Evolutionary conservation across 106 monocot species (phyloP).

Genomic region (Amphibolis antarctica): DNA sequence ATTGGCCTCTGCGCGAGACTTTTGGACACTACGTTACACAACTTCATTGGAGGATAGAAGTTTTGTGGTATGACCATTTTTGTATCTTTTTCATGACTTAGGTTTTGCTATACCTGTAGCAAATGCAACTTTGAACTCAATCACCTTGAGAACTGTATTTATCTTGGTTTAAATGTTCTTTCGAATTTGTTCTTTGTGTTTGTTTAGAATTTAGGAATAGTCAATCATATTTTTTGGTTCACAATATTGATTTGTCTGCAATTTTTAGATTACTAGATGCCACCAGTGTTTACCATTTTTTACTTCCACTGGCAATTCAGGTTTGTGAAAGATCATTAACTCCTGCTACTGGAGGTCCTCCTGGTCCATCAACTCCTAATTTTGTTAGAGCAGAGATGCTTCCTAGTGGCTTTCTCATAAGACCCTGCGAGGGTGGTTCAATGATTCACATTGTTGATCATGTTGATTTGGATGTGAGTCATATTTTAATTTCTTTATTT

Average conservation of each 20-base stretch:
- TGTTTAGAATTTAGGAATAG: no score
- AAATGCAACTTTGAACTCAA: no score
- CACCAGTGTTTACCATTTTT: no score
- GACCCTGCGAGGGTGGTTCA: slow-evolving; percentile 63
- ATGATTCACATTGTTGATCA: slow-evolving; percentile 76
- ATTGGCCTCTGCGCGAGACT: slow-evolving; percentile 82
- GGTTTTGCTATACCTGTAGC: no score
- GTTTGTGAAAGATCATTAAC: slow-evolving; percentile 81
- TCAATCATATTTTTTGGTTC: no score
- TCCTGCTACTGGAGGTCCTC: slow-evolving; percentile 51
- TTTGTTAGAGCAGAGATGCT: slow-evolving; percentile 70
- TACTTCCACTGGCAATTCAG: slow-evolving; percentile 9
- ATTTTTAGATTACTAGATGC: neutral
- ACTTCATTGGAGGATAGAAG: slow-evolving; percentile 82
- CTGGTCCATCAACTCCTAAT: slow-evolving; percentile 36
- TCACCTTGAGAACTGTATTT: no score
- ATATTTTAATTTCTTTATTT: no score
- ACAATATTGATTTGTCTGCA: no score
- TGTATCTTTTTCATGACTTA: no score
- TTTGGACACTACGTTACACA: slow-evolving; percentile 88
- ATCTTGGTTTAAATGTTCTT: no score
- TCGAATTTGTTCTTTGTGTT: no score
- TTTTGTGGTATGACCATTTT: slow-evolving; percentile 78
- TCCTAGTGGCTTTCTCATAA: slow-evolving; percentile 62
- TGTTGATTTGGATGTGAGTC: slow-evolving; percentile 58